Evolutionary conservation across 257 asterid genomes (phyloP), one percentile per base, ranked within the genome.

Genomic region (Solanum sitiens): DNA sequence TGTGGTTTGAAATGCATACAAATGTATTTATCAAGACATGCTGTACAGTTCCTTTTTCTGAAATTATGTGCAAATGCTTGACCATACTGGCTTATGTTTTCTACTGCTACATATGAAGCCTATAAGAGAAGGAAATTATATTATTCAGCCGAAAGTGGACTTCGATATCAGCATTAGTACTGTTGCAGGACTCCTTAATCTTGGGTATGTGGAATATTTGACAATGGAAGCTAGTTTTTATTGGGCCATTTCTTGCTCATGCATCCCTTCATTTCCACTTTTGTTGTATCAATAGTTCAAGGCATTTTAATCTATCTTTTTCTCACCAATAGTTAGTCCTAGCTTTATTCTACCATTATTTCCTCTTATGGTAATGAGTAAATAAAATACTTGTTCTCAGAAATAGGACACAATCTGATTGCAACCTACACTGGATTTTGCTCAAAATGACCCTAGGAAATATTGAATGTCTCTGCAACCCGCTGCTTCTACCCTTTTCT

Each of bases 111-210:
- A 56, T 89, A 23, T 91, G 90, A 89, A 97, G 99, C 99, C 99
- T 89, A 96, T 97, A 85, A 94, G 94, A 91, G 99, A 97, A 93
- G 99, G 99, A 44, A 88, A 94, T 90, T 97, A 93, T 86, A 95
- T 97, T 86, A 95, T 97, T 90, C 99, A 97, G 92, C 99, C 99
- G 45, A 97, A 97, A 91, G 99, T 97, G 91, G 99, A 97, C 94
- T 97, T 97, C 87, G 99, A 97, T 91, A 97, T 97, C 95, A 94
- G 99, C 97, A 97, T 96, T 89, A 93, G 95, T 92, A 97, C 99
- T 6, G 99, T 97, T 76, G 98, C 99, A 12, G 99, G 99, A 47
- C 98, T 97, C 91, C 98, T 97, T 88, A 97, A 95, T 89, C 98
- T 97, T 37, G 99, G 99, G 99, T 97, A 94, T 84, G 96, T 94